Conservation (phyloP, 2,329 filamentous ascomycete species). For the Penicillium crustosum region DNA sequence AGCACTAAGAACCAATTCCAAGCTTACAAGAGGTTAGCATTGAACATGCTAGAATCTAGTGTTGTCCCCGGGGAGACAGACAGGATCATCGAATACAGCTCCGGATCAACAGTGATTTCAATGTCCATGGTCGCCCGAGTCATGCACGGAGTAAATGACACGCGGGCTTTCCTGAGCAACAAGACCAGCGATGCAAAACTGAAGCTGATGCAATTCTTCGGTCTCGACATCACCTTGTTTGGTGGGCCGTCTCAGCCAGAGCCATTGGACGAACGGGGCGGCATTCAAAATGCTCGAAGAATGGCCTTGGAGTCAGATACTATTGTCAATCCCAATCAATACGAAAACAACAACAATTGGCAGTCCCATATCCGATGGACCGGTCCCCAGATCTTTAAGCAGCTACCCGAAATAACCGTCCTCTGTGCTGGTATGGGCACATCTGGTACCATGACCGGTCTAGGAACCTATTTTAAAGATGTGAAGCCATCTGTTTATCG, state of each 20-base stretch:
- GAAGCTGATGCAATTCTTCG: slow-evolving; percentile 60
- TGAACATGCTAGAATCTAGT: slow-evolving; percentile 52
- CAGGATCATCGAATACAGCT: slow-evolving; percentile 61
- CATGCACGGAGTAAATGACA: slow-evolving; percentile 53
- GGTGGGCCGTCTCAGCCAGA: slow-evolving; percentile 61
- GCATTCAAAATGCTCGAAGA: slow-evolving; percentile 51
- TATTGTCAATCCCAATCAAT: slow-evolving; percentile 57
- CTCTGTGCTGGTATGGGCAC: slow-evolving; percentile 61
- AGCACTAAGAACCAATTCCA: not conserved
- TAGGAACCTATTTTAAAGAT: slow-evolving; percentile 52
- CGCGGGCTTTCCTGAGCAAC: slow-evolving; percentile 58
- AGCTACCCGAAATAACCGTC: slow-evolving; percentile 57
- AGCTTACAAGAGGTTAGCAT: slow-evolving; percentile 34
- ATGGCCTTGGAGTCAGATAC: slow-evolving; percentile 45
- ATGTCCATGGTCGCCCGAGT: slow-evolving; percentile 57
- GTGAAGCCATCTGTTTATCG: slow-evolving; percentile 44
- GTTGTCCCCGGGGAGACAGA: slow-evolving; percentile 48
- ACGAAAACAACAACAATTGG: slow-evolving; percentile 52
- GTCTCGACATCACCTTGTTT: slow-evolving; percentile 58
- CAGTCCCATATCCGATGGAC: slow-evolving; percentile 58
- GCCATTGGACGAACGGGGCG: slow-evolving; percentile 54
- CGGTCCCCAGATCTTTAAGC: slow-evolving; percentile 57
- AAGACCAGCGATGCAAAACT: slow-evolving; percentile 58
- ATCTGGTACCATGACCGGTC: slow-evolving; percentile 52
- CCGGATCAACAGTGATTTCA: slow-evolving; percentile 62